Percentiles rank a stretch among this genome's conserved stretches.
These are phyloP conservation scores for Rosa lucieae DNA, from an alignment of 306 rosid genomes.

Conservation along the genomic window DNA sequence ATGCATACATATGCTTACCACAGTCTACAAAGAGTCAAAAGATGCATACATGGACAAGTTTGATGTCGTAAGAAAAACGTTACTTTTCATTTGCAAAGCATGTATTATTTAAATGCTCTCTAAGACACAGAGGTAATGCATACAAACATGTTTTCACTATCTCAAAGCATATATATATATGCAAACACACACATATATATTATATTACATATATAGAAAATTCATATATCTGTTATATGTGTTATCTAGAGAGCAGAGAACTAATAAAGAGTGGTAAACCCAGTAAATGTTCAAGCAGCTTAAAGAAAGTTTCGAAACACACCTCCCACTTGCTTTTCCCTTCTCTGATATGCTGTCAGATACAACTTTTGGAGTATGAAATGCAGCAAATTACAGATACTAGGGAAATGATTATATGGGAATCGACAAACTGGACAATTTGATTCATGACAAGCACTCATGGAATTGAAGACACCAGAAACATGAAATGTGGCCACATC, in stretches of 20 bases:
- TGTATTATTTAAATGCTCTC: background rate
- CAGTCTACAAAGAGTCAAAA: slow-evolving; percentile 1
- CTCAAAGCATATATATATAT: background rate
- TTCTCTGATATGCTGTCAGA: slow-evolving; percentile 52
- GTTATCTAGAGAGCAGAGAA: background rate
- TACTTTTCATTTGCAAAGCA: background rate
- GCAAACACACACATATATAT: background rate
- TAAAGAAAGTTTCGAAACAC: background rate
- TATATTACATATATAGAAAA: background rate
- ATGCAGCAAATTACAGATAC: slow-evolving; percentile 76
- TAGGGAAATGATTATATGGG: slow-evolving; percentile 71
- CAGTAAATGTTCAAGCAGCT: background rate
- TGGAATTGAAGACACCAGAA: slow-evolving; percentile 81
- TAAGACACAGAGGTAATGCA: background rate
- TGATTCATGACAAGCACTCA: slow-evolving; percentile 49
- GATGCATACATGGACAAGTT: background rate
- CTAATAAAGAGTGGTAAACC: background rate
- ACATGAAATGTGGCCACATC: slow-evolving; percentile 86
- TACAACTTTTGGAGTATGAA: slow-evolving; percentile 67
- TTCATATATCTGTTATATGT: background rate
- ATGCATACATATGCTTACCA: background rate
- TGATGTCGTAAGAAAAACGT: background rate
- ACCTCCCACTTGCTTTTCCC: slow-evolving; percentile 70
- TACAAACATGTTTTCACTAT: background rate
- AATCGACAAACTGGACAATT: slow-evolving; percentile 72